Conservation (phyloP, 495 filamentous ascomycete species). For the Delitschia confertaspora region DNA sequence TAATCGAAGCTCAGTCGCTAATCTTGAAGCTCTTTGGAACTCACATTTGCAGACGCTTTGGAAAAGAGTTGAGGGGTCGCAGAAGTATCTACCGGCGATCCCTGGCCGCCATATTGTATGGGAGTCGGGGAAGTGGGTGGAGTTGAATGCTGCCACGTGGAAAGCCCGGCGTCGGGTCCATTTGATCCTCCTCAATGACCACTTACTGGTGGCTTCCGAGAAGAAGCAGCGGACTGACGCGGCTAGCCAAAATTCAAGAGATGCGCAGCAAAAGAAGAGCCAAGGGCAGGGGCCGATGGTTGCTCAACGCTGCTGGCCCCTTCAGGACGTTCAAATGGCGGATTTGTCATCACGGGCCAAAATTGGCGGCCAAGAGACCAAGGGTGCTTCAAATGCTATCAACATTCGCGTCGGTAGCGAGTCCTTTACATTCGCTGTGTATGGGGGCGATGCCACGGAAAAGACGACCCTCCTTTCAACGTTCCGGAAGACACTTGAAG, state of each 20-base stretch:
- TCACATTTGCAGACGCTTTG: constrained; percentile 78
- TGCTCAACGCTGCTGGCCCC: constrained; percentile 88
- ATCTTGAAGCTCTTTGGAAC: constrained; percentile 92
- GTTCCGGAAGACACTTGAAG: constrained; percentile 85
- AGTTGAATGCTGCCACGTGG: constrained; percentile 95
- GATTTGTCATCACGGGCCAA: constrained; percentile 62
- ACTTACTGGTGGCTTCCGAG: constrained; percentile 84
- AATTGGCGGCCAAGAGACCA: constrained; percentile 42
- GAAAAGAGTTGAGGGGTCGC: constrained; percentile 91
- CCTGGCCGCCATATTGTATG: constrained; percentile 85
- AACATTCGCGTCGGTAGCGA: constrained; percentile 84
- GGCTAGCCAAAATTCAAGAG: constrained; percentile 28
- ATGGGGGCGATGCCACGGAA: constrained; percentile 57
- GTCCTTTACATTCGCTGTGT: constrained; percentile 84
- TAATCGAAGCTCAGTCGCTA: constrained; percentile 76
- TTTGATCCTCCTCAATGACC: constrained; percentile 88
- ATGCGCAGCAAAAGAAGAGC: constrained; percentile 23
- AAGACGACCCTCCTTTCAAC: constrained; percentile 74
- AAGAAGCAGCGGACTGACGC: constrained; percentile 78
- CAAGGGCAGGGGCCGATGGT: constrained; percentile 60
- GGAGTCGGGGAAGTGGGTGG: constrained; percentile 85
- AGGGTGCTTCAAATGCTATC: constrained; percentile 68
- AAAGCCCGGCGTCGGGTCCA: constrained; percentile 77
- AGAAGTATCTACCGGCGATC: constrained; percentile 89
- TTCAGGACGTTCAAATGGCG: constrained; percentile 87